These are phyloP conservation scores for Aureobasidium sp. DNA, from an alignment of 2,329 filamentous ascomycete genomes.

Conservation along the genomic window DNA sequence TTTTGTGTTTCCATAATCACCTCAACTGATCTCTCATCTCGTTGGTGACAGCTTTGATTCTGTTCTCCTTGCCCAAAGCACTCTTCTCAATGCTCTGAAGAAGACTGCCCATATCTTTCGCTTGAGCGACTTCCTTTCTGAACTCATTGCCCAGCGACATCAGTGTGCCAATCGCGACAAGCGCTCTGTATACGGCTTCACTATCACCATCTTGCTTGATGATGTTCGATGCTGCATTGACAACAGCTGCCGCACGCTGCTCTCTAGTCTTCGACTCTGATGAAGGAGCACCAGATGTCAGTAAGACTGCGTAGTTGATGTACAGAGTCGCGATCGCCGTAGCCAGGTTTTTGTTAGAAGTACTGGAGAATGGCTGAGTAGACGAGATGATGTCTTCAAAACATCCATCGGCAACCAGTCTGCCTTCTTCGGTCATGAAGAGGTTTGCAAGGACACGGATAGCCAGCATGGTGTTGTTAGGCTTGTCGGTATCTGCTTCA, in stretches of 20 bases:
- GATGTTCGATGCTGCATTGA: constrained; percentile 24
- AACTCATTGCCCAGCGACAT: constrained; percentile 53
- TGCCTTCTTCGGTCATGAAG: constrained; percentile 66
- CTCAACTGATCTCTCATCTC: constrained; percentile 48
- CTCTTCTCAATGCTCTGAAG: constrained; percentile 39
- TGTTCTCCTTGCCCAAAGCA: constrained; percentile 48
- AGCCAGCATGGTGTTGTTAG: constrained; percentile 82
- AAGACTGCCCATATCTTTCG: constrained; percentile 47
- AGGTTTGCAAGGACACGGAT: constrained; percentile 75
- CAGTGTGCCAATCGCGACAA: constrained; percentile 77
- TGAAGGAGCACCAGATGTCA: constrained; percentile 34
- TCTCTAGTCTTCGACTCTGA: constrained; percentile 22
- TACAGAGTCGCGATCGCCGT: constrained; percentile 74
- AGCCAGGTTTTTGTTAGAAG: constrained; percentile 54
- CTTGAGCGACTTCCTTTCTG: constrained; percentile 49
- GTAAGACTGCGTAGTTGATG: constrained; percentile 75
- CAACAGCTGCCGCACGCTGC: constrained; percentile 24
- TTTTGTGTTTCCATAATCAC: background rate
- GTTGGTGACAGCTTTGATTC: constrained; percentile 49
- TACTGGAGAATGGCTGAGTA: constrained; percentile 53
- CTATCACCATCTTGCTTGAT: constrained; percentile 49
- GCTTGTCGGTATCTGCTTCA: constrained; percentile 45
- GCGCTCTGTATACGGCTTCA: constrained; percentile 71
- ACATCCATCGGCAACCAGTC: constrained; percentile 45
- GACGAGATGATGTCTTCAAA: constrained; percentile 54